Percentiles rank a stretch among this genome's conserved stretches.
Conservation (phyloP, 2,329 filamentous ascomycete genomes). For the Leptodontidium sp. region DNA sequence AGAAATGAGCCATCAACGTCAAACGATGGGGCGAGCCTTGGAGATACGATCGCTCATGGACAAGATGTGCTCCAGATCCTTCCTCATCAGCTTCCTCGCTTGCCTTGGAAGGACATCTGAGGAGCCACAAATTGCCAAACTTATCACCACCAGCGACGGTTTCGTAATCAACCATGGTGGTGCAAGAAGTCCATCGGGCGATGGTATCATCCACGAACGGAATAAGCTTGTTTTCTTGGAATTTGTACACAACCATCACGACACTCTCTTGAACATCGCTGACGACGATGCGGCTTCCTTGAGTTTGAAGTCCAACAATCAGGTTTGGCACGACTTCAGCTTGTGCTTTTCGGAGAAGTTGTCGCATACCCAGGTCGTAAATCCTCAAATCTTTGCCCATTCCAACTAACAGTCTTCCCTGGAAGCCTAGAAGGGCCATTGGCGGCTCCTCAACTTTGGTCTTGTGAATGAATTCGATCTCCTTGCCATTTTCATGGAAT, state of each 20-base stretch:
- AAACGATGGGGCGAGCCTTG: constrained; percentile 88
- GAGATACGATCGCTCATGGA: constrained; percentile 88
- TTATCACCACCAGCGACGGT: constrained; percentile 95
- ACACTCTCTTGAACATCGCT: constrained; percentile 93
- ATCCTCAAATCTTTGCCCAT: constrained; percentile 83
- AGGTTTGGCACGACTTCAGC: constrained; percentile 79
- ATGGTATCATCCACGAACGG: constrained; percentile 93
- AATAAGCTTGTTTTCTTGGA: constrained; percentile 88
- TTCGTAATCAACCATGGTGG: constrained; percentile 97
- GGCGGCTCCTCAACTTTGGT: constrained; percentile 91
- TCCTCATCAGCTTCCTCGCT: constrained; percentile 93
- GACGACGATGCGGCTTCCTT: constrained; percentile 89
- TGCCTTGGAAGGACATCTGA: constrained; percentile 85
- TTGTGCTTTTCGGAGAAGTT: constrained; percentile 91
- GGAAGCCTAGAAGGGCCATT: constrained; percentile 89
- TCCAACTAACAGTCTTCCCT: constrained; percentile 87
- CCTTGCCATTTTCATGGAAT: constrained; percentile 84
- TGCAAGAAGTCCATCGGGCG: constrained; percentile 88
- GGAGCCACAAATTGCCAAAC: constrained; percentile 94
- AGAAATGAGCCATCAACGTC: constrained; percentile 87
- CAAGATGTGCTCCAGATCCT: constrained; percentile 87
- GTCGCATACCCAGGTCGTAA: constrained; percentile 92
- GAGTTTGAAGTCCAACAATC: constrained; percentile 89
- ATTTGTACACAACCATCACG: constrained; percentile 93
- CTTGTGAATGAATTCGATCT: constrained; percentile 95